Conservation (phyloP, 495 filamentous ascomycete genomes). For the Xylaria venustula region DNA sequence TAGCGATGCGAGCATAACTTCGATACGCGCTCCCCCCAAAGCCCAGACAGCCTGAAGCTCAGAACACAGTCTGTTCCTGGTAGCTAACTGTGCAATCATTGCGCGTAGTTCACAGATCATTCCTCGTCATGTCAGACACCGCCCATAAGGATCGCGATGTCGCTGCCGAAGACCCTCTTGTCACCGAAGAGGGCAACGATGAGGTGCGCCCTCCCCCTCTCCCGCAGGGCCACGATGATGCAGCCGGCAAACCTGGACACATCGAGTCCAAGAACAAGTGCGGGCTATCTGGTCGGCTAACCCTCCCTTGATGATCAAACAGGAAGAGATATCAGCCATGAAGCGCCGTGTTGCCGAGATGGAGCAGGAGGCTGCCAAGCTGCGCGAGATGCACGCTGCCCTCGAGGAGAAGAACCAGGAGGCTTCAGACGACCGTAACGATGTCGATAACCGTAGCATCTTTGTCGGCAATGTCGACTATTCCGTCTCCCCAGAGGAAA, state of each 20-base stretch:
- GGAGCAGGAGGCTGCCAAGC: conserved; percentile 95
- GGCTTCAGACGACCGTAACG: conserved; percentile 89
- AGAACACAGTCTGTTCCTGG: not conserved
- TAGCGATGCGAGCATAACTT: not conserved
- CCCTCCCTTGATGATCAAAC: conserved; percentile 18
- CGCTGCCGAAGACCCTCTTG: conserved; percentile 29
- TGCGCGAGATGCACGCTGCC: conserved; percentile 92
- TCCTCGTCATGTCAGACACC: conserved; percentile 25
- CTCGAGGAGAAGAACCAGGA: conserved; percentile 82
- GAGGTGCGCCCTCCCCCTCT: conserved; percentile 33
- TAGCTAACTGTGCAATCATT: not conserved
- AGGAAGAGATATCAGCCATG: conserved; percentile 94
- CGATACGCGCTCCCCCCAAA: not conserved
- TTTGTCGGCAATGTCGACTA: conserved; percentile 99
- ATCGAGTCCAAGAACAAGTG: not conserved
- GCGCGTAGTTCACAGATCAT: conserved; percentile 1
- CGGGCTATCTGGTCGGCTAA: conserved; percentile 16
- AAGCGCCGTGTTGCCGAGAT: conserved; percentile 97
- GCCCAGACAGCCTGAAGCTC: not conserved
- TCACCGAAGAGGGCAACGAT: conserved; percentile 43
- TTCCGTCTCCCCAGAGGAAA: conserved; percentile 95
- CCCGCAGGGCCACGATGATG: not conserved
- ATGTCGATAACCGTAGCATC: conserved; percentile 91
- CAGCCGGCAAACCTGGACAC: not conserved
- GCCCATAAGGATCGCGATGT: conserved; percentile 28